Percentiles rank a stretch among this genome's conserved stretches.
phyloP scores from a whole-genome alignment of 768 basidiomycete genomes.

The Suillus paluster region DNA sequence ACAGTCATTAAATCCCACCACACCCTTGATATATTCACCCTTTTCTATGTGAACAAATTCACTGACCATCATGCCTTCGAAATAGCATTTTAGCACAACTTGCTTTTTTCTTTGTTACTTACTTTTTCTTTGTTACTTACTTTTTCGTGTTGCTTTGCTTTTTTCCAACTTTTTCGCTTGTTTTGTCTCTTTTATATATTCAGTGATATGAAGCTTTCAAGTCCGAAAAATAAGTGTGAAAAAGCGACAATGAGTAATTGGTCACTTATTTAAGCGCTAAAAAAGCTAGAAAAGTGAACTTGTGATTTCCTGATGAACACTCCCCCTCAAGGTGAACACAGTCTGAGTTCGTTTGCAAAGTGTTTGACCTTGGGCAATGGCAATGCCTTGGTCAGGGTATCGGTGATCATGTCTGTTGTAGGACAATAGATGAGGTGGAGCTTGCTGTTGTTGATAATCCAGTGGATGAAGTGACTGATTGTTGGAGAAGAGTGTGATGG shows the following conservation, averaged over 20 bases:
- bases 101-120: too few species aligned
- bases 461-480: too few species aligned
- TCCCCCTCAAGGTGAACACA: too few species aligned
- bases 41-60: conserved; percentile 34
- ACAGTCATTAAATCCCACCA: conserved; percentile 17
- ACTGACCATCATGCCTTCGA: conserved; percentile 30
- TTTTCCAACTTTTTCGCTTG: background rate
- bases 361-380: too few species aligned
- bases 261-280: background rate
- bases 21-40: conserved; percentile 27
- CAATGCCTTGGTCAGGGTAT: too few species aligned
- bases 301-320: background rate
- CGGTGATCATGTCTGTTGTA: too few species aligned
- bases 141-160: background rate
- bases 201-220: background rate
- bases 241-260: too few species aligned
- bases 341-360: too few species aligned
- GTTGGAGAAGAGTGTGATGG: too few species aligned
- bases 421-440: too few species aligned
- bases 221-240: background rate
- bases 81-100: conserved; percentile 21
- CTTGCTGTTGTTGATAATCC: too few species aligned
- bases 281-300: background rate
- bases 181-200: background rate
- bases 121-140: background rate